Base-by-base conservation (phyloP, 164 flowering plant species). In the Saururus chinensis region DNA sequence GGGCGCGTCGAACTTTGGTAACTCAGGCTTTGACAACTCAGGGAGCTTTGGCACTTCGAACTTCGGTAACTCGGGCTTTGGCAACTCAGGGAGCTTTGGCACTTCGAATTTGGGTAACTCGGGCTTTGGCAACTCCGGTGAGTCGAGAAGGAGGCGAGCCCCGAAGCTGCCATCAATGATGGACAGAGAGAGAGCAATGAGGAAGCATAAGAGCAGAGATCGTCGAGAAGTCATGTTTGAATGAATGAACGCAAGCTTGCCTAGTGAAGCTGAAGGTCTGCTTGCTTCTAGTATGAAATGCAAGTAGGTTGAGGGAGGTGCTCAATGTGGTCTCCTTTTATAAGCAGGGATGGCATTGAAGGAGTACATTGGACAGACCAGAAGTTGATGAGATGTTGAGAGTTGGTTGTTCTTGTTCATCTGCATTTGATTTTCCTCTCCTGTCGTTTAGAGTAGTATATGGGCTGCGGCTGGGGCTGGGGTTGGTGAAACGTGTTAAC, bases 181-280 rank as follows among this genome's bases (percentile, higher is more conserved):
- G 17, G 23, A 40, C 21, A 35, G 6, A 30, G 60, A 30, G 4
- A 58, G 45, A 16, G 14, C 42, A 37, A 37, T 10, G 40, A 57
- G 60, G 21, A 58, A 37, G 14, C 21, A 40, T 2, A 58, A 58
- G 1, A 37, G 0, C 26, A 58, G 6, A 9, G 22, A 58, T 58
- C 21, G 60, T 19, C 45, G 60, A 37, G 60, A 58, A n/a, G n/a
- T n/a, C 45, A 58, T 58, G 60, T 58, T 58, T 37, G 35, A 30
- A 30, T 6, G 2, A 30, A 30, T 30, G 37, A 30, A 6, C 37
- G 6, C 6, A 2, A 30, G 37, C 37, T 6, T 2, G 37, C 37
- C 37, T 30, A 30, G 2, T 30, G 12, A n/a, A n/a, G 22, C 24
- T n/a, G 9, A 53, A 22, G 1, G 56, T n/a, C n/a, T n/a, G 17